phyloP scores from a whole-genome alignment of 495 filamentous ascomycete genomes.

The Aspergillus sclerotiicarbonarius region DNA sequence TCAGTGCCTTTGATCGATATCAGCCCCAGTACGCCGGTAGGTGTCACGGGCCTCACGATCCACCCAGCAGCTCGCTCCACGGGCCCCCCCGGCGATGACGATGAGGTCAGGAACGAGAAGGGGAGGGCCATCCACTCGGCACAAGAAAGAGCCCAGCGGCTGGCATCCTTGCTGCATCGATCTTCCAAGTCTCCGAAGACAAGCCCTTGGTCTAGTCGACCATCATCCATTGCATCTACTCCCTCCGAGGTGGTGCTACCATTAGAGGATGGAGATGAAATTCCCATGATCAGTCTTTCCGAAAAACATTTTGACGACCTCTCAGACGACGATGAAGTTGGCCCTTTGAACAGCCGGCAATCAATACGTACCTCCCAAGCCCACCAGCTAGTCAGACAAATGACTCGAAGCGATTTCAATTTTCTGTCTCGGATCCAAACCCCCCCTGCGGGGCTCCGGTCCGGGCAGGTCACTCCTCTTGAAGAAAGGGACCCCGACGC shows the following conservation, averaged over 20 bases:
- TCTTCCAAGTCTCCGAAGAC: conserved; percentile 32
- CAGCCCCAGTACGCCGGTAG: conserved; percentile 31
- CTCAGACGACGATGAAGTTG: conserved; percentile 36
- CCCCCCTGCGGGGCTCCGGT: conserved; percentile 43
- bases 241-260: conserved; percentile 29
- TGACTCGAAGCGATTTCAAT: conserved; percentile 38
- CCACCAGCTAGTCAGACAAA: conserved; percentile 36
- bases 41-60: conserved; percentile 33
- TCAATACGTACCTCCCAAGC: conserved; percentile 33
- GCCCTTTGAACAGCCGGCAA: conserved; percentile 29
- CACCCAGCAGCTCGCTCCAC: conserved; percentile 29
- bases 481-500: conserved; percentile 60
- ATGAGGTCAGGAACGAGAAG: conserved; percentile 42
- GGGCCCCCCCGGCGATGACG: conserved; percentile 18
- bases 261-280: conserved; percentile 38
- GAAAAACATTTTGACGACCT: conserved; percentile 37
- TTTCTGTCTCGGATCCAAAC: conserved; percentile 38
- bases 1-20: conserved; percentile 28
- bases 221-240: conserved; percentile 32
- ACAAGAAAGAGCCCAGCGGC: conserved; percentile 33
- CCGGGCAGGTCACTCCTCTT: conserved; percentile 59
- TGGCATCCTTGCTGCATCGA: conserved; percentile 36
- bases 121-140: conserved; percentile 36
- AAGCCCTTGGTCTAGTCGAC: conserved; percentile 29
- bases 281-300: conserved; percentile 36